These are phyloP conservation scores for Pseudogymnoascus sp. DNA, from an alignment of 2,329 filamentous ascomycete genomes.

Conservation along the genomic window DNA sequence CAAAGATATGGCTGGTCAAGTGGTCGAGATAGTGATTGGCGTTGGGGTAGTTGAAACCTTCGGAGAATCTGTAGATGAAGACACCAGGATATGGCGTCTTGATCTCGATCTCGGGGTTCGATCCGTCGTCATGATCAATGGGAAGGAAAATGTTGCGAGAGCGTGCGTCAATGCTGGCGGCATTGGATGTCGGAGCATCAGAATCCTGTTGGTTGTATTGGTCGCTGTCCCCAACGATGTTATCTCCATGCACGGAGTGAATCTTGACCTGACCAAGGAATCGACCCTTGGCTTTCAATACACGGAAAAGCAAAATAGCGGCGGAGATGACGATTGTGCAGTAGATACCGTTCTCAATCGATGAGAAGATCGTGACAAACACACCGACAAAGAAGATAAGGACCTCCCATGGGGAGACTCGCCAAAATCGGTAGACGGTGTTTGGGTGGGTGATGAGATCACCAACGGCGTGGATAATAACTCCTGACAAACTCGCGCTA, in stretches of 20 bases:
- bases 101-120: constrained; percentile 76
- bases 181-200: constrained; percentile 1
- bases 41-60: constrained; percentile 95
- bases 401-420: constrained; percentile 81
- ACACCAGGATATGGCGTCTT: constrained; percentile 80
- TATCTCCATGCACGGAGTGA: constrained; percentile 74
- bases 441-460: constrained; percentile 88
- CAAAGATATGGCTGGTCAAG: constrained; percentile 59
- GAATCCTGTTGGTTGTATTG: constrained; percentile 14
- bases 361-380: constrained; percentile 76
- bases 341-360: constrained; percentile 91
- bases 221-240: constrained; percentile 56
- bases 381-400: constrained; percentile 91
- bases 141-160: constrained; percentile 79
- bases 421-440: constrained; percentile 91
- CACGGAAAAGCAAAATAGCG: constrained; percentile 71
- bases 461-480: constrained; percentile 93
- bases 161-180: constrained; percentile 32
- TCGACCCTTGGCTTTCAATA: constrained; percentile 71
- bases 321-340: constrained; percentile 70
- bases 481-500: constrained; percentile 66
- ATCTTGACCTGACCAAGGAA: constrained; percentile 80
- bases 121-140: constrained; percentile 78
- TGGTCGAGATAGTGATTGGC: constrained; percentile 82
- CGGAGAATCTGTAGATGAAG: constrained; percentile 91